phyloP scores from a whole-genome alignment of 257 asterid genomes.

The Solanum lycopersicoides region DNA sequence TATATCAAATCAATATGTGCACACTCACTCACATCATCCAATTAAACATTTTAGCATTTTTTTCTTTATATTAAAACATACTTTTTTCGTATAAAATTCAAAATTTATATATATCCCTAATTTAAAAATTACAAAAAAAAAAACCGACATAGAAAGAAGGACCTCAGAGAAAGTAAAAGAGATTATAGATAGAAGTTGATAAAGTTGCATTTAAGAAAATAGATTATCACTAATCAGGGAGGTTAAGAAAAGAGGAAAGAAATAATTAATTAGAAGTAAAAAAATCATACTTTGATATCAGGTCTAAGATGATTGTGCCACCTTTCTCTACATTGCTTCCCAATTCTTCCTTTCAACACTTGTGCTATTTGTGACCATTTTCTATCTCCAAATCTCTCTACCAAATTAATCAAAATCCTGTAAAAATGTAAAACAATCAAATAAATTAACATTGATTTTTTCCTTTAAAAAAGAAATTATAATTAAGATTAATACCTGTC shows the following conservation, averaged over 20 bases:
- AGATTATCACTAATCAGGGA: not conserved
- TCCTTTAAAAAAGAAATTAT: not conserved
- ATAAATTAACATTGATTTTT: not conserved
- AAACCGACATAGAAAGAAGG: too few relatives aligned
- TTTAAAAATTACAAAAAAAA: too few relatives aligned
- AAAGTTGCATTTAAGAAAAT: not conserved
- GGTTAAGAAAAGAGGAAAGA: not conserved
- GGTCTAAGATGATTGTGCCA: constrained; percentile 83
- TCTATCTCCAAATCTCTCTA: constrained; percentile 28
- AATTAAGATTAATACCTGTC: constrained; percentile 30
- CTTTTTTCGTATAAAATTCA: too few relatives aligned
- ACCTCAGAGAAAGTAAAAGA: not conserved
- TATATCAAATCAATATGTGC: not conserved
- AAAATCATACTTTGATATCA: constrained; percentile 41
- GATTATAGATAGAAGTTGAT: not conserved
- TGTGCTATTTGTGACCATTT: constrained; percentile 58
- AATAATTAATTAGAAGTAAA: not conserved
- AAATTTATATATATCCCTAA: too few relatives aligned
- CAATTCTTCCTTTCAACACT: constrained; percentile 52
- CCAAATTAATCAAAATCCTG: constrained; percentile 37
- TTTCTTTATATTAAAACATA: too few relatives aligned
- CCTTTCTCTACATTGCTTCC: constrained; percentile 80
- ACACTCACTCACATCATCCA: not conserved
- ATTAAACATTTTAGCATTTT: not conserved
- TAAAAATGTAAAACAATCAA: not conserved